Evolutionary conservation across 805 yeast species (phyloP), one percentile per base, ranked within the genome.

Genomic region (Kazachstania africana): DNA sequence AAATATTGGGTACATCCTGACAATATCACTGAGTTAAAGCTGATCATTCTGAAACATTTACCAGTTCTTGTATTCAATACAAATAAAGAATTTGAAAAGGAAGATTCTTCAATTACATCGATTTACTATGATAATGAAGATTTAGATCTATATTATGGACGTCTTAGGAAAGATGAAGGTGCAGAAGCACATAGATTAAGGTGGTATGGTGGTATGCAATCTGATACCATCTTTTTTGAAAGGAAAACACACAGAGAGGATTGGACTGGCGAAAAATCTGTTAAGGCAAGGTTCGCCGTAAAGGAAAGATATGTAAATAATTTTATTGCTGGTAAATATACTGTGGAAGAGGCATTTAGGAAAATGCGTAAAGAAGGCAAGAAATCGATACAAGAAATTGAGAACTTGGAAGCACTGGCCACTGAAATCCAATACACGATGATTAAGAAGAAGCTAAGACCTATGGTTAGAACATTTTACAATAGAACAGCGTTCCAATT

Each of bases 241-340:
- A 74, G 98, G 59, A 91, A 91, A 59, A 91, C 99, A 5, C 98
- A 91, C 55, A 73, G 98, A 59, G 98, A 91, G 59, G 99, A 91
- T 64, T 88, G 98, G 98, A 91, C 99, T 3, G 99, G 99, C 46
- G 98, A 91, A 58, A 88, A 88, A 60, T 83, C 95, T n/a, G 98
- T 91, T 42, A 91, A 91, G 61, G 97, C 97, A 4, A 72, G 98
- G 56, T 91, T 91, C 60, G 77, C 88, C 14, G 62, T 91, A 43
- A 91, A 87, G 57, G 98, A 91, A 56, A 83, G 79, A 55, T 71
- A 84, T 50, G 85, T 88, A 31, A 91, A 91, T 53, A 73, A 75
- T 31, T 91, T 84, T 55, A 56, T 88, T 62, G 60, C 63, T 22
- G 99, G 98, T 44, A 73, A 72, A 31, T 85, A 70, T 53, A 82